Conservation (phyloP, 2,329 filamentous ascomycete genomes). For the Hawksworthiomyces lignivorus region DNA sequence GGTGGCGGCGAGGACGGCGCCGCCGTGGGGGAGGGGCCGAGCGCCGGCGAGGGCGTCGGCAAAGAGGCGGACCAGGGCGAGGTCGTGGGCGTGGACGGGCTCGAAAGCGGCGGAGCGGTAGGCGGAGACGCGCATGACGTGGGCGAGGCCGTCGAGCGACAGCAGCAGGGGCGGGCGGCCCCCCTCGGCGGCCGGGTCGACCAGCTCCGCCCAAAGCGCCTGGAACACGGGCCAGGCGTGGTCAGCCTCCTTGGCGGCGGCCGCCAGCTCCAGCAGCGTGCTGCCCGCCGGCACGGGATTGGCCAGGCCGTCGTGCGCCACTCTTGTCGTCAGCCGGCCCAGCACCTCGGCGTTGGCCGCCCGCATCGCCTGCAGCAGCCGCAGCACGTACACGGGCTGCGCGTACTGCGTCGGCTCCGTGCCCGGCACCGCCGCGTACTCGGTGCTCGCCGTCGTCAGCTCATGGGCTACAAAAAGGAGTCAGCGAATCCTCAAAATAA, state of each 20-base stretch:
- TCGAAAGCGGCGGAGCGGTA: slow-evolving; percentile 68
- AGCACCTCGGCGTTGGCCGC: slow-evolving; percentile 66
- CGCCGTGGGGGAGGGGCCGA: slow-evolving; percentile 59
- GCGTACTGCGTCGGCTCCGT: slow-evolving; percentile 56
- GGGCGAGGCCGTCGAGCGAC: slow-evolving; percentile 68
- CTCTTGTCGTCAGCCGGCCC: slow-evolving; percentile 35
- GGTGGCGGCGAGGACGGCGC: slow-evolving; percentile 67
- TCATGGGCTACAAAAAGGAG: slow-evolving; percentile 60
- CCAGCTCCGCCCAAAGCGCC: slow-evolving; percentile 74
- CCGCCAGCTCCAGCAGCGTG: slow-evolving; percentile 61
- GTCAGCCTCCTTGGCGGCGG: slow-evolving; percentile 66
- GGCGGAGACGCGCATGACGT: slow-evolving; percentile 70
- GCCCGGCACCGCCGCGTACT: slow-evolving; percentile 64
- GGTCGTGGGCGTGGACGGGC: slow-evolving; percentile 77
- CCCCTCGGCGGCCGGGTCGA: slow-evolving; percentile 29
- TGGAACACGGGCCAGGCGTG: slow-evolving; percentile 73
- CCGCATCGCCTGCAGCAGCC: slow-evolving; percentile 63
- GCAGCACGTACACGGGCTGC: slow-evolving; percentile 70
- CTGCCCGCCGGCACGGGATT: slow-evolving; percentile 55
- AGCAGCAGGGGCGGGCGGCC: slow-evolving; percentile 58
- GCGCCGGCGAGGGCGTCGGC: slow-evolving; percentile 60
- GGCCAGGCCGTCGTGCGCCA: slow-evolving; percentile 35
- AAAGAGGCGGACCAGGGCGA: slow-evolving; percentile 69
- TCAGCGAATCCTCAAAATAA: too few species aligned
- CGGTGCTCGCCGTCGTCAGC: slow-evolving; percentile 68